phyloP scores from a whole-genome alignment of 2,329 filamentous ascomycete genomes.

The Colletotrichum navitas region DNA sequence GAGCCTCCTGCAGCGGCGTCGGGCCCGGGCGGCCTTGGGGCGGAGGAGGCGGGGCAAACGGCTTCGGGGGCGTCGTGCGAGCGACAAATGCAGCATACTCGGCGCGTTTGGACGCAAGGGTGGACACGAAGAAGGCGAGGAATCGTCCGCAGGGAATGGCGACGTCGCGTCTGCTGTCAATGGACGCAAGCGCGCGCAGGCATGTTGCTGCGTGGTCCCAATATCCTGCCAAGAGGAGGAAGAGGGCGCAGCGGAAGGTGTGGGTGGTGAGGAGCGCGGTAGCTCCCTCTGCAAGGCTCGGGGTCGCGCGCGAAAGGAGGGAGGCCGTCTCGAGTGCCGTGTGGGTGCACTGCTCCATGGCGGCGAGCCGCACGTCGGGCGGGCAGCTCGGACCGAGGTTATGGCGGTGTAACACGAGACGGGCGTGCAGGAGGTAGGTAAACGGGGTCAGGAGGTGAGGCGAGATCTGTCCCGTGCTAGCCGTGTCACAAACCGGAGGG shows the following conservation, averaged over 20 bases:
- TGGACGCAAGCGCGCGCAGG: constrained; percentile 76
- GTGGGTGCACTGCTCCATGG: constrained; percentile 81
- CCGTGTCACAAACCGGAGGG: constrained; percentile 78
- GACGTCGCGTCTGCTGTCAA: constrained; percentile 78
- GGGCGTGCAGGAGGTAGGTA: constrained; percentile 82
- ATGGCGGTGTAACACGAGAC: constrained; percentile 88
- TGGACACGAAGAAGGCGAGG: constrained; percentile 82
- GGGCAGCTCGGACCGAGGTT: constrained; percentile 83
- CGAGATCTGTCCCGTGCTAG: constrained; percentile 76
- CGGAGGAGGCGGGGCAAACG: constrained; percentile 46
- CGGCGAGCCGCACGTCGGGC: constrained; percentile 73
- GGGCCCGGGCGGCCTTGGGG: constrained; percentile 44
- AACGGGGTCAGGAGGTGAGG: constrained; percentile 81
- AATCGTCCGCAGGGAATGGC: constrained; percentile 85
- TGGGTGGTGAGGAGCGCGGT: constrained; percentile 84
- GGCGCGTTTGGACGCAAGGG: constrained; percentile 68
- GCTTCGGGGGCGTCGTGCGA: constrained; percentile 50
- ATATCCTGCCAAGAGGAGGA: constrained; percentile 81
- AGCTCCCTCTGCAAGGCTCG: constrained; percentile 73
- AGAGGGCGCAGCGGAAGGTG: constrained; percentile 86
- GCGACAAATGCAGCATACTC: constrained; percentile 58
- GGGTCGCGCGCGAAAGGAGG: constrained; percentile 75
- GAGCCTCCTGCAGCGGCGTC: constrained; percentile 51
- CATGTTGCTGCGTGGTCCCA: constrained; percentile 80
- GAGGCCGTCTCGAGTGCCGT: constrained; percentile 83